phyloP scores from a whole-genome alignment of 768 basidiomycete genomes.

The Tulasnella sp. region DNA sequence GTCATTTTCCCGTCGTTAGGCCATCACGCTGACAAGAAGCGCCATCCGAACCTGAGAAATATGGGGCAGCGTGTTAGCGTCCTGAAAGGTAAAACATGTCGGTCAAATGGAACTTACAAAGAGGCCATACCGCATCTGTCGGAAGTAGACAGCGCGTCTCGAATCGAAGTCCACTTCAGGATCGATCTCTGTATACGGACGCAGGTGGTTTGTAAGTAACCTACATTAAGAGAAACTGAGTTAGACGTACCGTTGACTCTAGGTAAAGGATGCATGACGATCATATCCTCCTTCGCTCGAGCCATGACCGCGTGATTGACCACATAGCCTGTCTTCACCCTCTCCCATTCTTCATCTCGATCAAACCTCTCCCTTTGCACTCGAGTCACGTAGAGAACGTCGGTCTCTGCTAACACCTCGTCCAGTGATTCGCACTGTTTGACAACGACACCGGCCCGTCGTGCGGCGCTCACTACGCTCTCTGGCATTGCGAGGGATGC shows the following conservation, averaged over 20 bases:
- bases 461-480: slow-evolving; percentile 68
- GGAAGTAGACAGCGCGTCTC: slow-evolving; percentile 90
- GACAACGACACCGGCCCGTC: slow-evolving; percentile 71
- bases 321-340: slow-evolving; percentile 84
- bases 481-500: slow-evolving; percentile 80
- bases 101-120: slow-evolving; percentile 61
- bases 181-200: slow-evolving; percentile 71
- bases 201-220: slow-evolving; percentile 15
- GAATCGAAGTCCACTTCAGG: slow-evolving; percentile 97
- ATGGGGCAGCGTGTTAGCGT: neutral
- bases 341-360: slow-evolving; percentile 71
- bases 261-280: slow-evolving; percentile 99
- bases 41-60: slow-evolving; percentile 64
- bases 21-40: slow-evolving; percentile 58
- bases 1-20: slow-evolving; percentile 8
- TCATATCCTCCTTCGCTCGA: slow-evolving; percentile 91
- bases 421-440: slow-evolving; percentile 80
- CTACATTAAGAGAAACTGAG: neutral
- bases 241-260: slow-evolving; percentile 67
- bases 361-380: slow-evolving; percentile 92
- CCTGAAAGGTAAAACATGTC: neutral
- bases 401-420: slow-evolving; percentile 82
- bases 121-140: slow-evolving; percentile 96
- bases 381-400: slow-evolving; percentile 93
- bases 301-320: slow-evolving; percentile 91